phyloP scores from a whole-genome alignment of 2,329 filamentous ascomycete species.

The Colletotrichum spinosum region DNA sequence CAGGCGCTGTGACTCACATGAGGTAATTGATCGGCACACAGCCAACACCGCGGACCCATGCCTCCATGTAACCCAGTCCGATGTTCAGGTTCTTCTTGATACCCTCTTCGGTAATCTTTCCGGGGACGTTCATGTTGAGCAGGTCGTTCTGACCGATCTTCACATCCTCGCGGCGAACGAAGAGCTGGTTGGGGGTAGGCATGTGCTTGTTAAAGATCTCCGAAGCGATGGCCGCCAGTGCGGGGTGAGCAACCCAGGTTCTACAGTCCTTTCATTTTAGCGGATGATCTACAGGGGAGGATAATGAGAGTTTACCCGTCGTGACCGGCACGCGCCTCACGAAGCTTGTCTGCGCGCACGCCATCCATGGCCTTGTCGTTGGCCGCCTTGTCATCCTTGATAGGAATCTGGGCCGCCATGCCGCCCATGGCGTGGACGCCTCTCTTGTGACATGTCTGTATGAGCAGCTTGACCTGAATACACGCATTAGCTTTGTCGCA shows the following conservation, averaged over 20 bases:
- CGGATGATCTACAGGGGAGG: slow-evolving; percentile 7
- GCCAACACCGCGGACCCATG: slow-evolving; percentile 93
- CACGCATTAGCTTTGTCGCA: slow-evolving; percentile 14
- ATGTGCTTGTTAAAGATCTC: slow-evolving; percentile 99
- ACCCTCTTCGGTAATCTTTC: slow-evolving; percentile 90
- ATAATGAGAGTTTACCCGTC: slow-evolving; percentile 65
- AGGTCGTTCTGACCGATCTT: slow-evolving; percentile 88
- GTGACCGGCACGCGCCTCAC: slow-evolving; percentile 94
- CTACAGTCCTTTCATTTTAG: slow-evolving; percentile 49
- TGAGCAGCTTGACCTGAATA: slow-evolving; percentile 81
- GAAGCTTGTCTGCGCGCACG: slow-evolving; percentile 94
- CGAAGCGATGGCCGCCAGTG: slow-evolving; percentile 85
- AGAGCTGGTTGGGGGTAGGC: slow-evolving; percentile 98
- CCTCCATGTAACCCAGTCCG: slow-evolving; percentile 97
- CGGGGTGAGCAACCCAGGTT: slow-evolving; percentile 97
- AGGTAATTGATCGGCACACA: slow-evolving; percentile 98
- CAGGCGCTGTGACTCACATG: slow-evolving; percentile 67
- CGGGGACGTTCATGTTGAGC: slow-evolving; percentile 97
- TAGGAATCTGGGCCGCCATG: slow-evolving; percentile 98
- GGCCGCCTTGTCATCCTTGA: slow-evolving; percentile 91
- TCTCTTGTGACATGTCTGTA: slow-evolving; percentile 97
- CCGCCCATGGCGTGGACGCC: slow-evolving; percentile 99
- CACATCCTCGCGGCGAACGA: slow-evolving; percentile 87
- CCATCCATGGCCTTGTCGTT: slow-evolving; percentile 96
- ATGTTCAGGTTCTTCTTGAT: slow-evolving; percentile 99